Evolutionary conservation across 2,329 filamentous ascomycete species (phyloP), one percentile per base, ranked within the genome.

Genomic region (Chalara sp.): DNA sequence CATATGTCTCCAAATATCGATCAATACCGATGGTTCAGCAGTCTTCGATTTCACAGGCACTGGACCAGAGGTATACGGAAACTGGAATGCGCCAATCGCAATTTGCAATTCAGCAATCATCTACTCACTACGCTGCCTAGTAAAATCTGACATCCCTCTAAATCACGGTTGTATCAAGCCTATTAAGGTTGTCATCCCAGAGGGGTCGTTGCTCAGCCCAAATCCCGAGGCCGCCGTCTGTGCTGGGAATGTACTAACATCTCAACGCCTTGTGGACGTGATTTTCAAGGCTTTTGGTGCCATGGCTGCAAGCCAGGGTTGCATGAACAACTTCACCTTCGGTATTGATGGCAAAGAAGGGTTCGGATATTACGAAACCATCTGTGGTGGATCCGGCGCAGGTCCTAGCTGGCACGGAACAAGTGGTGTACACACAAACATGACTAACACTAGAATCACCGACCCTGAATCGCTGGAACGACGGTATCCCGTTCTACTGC

Each of bases 361-460:
- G 0, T 91, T 91, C 63, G 87, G 87, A 5, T 91, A 91, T 72
- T 90, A 91, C 66, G 87, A 91, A 67, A 91, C 87, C 10, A 89
- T 92, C 55, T 83, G 84, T 0, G 87, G 87, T 40, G 87, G 87
- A 1, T 80, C 76, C 31, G 87, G 86, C 35, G 87, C 86, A 0
- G 86, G 86, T 0, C 78, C 83, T 0, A 74, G 73, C 5, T 90
- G 86, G 86, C 72, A 84, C 53, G 87, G 87, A 40, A 83, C 84
- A 6, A 80, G 74, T 48, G 87, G 86, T 30, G 86, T 91, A n/a
- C 86, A 92, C 64, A 84, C 80, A 1, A 86, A 92, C 68, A 89
- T 89, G 84, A 92, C 87, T 6, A 92, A 92, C 66, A 92, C 87
- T 1, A 76, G 86, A n/a, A 91, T 90, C 62, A 90, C 87, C 0